Conservation (phyloP, 345 rosid species). For the Turnera subulata region DNA sequence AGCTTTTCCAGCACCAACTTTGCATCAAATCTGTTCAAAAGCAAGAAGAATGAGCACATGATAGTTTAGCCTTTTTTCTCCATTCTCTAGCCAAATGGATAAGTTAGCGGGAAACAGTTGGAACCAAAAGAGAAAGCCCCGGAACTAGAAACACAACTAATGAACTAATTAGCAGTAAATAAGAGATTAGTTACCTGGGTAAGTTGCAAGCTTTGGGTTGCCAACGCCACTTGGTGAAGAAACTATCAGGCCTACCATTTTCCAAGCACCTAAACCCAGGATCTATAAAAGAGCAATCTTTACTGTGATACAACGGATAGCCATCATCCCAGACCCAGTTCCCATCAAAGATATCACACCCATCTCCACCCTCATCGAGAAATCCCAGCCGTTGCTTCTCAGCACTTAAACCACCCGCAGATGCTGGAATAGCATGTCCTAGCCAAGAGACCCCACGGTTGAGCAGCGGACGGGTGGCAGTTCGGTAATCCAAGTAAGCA, state of each 20-base stretch:
- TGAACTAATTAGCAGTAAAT: too few relatives aligned
- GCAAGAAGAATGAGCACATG: constrained; percentile 8
- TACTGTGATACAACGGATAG: constrained; percentile 58
- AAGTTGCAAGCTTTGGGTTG: constrained; percentile 57
- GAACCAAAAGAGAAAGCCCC: too few relatives aligned
- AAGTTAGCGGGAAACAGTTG: too few relatives aligned
- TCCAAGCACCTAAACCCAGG: constrained; percentile 59
- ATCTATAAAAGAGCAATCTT: constrained; percentile 49
- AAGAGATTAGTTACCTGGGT: constrained; percentile 46
- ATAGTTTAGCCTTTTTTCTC: too few relatives aligned
- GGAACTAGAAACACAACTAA: not conserved
- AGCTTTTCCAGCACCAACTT: constrained; percentile 60
- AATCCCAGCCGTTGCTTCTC: constrained; percentile 35
- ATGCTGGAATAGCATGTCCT: constrained; percentile 18
- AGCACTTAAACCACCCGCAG: constrained; percentile 6
- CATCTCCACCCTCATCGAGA: constrained; percentile 46
- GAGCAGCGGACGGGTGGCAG: constrained; percentile 23
- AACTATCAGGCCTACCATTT: constrained; percentile 68
- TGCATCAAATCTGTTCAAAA: constrained; percentile 63
- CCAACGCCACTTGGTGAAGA: constrained; percentile 79
- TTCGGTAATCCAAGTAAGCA: constrained; percentile 41
- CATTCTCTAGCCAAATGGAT: not conserved
- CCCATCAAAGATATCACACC: constrained; percentile 62
- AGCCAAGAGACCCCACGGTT: constrained; percentile 30
- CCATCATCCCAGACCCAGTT: constrained; percentile 68